Base-by-base conservation (phyloP, 495 filamentous ascomycete genomes). In the Rostrohypoxylon terebratum region DNA sequence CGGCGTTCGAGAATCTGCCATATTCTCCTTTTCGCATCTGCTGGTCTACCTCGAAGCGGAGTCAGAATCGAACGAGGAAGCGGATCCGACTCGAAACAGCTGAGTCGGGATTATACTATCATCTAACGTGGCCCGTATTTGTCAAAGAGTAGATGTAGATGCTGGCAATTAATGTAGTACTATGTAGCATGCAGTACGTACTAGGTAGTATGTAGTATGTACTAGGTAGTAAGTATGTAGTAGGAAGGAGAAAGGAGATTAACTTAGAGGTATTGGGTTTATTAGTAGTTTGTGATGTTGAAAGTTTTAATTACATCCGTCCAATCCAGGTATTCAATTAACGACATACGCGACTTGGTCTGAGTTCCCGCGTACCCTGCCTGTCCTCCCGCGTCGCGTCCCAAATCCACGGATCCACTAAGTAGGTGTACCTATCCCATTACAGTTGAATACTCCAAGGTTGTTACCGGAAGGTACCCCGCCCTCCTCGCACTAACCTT, bases 1-100 rank as follows among this genome's bases (percentile, higher is more conserved):
- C 5, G 84, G 82, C 0, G 82, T 85, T 59, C 78, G 78, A 58
- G 77, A 76, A 40, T 76, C 76, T 34, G 66, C 76, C 76, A 78
- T 78, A 42, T 71, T 69, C 14, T 57, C 7, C n/a, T 40, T 14
- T 42, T 42, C 23, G n/a, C 1, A 13, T 48, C 11, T 23, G 21
- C 8, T 28, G 28, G 3, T 28, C 40, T 21, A 28, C 42, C 34
- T 38, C 9, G 6, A 44, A 44, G 40, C 16, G 16, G 40, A 44
- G 13, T n/a, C 14, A 45, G 9, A 18, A 4, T 20, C 16, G 20
- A 16, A 34, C 13, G 11, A 34, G 28, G 18, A 13, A 57, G 16
- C 3, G 6, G 28, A 28, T 28, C 6, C 3, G 21, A 50, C 47
- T 20, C 20, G 47, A 50, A 23, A 9, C 13, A 21, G 4, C n/a